Conservation (phyloP, 805 yeast genomes). For the Ascoidea rubescens region DNA sequence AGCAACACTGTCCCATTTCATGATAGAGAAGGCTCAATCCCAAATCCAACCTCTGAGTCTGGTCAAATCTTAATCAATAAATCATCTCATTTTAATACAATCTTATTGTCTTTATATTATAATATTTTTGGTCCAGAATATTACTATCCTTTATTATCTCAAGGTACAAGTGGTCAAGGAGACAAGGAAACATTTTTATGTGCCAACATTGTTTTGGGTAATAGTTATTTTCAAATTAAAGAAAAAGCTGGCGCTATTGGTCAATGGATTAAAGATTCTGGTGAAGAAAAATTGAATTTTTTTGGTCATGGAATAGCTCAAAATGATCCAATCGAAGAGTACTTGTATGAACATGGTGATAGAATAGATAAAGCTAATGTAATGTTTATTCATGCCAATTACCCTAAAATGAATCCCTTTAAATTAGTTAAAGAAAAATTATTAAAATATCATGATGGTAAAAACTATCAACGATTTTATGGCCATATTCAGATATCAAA, state of each 20-base stretch:
- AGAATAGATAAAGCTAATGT: not conserved
- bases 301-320: constrained; percentile 68
- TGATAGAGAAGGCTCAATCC: constrained; percentile 54
- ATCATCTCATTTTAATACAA: constrained; percentile 38
- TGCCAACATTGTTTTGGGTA: constrained; percentile 38
- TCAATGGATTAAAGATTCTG: constrained; percentile 18
- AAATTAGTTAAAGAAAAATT: too few relatives aligned
- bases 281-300: constrained; percentile 15
- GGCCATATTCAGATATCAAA: not conserved
- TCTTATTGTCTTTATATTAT: constrained; percentile 50
- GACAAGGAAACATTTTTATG: constrained; percentile 71
- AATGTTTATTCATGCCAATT: not conserved
- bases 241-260: constrained; percentile 40
- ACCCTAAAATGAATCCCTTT: not conserved
- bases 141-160: constrained; percentile 45
- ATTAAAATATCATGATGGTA: not conserved
- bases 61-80: constrained; percentile 55
- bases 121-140: constrained; percentile 48
- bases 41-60: constrained; percentile 57
- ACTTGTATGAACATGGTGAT: constrained; percentile 5
- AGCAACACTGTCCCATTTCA: constrained; percentile 30
- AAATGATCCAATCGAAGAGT: constrained; percentile 54
- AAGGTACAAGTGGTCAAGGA: constrained; percentile 62
- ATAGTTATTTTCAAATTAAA: constrained; percentile 40
- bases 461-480: not conserved